A percentile compares a stretch with the other conserved stretches of the same genome.
These are phyloP conservation scores for Pseudogymnoascus sp. DNA, from an alignment of 2,329 filamentous ascomycete species.

Conservation along the genomic window DNA sequence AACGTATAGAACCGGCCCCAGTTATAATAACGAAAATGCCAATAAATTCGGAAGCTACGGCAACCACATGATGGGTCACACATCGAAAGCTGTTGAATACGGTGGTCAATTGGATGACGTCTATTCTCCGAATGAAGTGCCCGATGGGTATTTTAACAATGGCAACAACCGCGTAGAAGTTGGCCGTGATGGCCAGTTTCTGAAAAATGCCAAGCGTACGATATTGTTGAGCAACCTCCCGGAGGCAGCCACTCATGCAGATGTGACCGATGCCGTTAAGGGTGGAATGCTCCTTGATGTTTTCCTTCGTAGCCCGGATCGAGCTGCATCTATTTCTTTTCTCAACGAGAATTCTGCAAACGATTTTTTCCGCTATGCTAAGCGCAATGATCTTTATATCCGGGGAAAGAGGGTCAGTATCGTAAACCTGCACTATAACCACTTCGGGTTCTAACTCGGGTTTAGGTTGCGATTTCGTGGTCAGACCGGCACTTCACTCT, in stretches of 20 bases:
- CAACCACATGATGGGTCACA: background rate
- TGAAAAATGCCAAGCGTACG: conserved; percentile 42
- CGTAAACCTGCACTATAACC: background rate
- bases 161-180: conserved; percentile 18
- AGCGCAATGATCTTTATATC: conserved; percentile 60
- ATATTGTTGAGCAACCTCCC: conserved; percentile 57
- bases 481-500: conserved; percentile 63
- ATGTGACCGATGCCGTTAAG: conserved; percentile 57
- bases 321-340: conserved; percentile 62
- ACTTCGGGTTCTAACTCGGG: background rate
- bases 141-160: conserved; percentile 20
- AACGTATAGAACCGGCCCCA: conserved; percentile 21
- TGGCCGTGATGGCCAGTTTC: conserved; percentile 19
- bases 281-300: conserved; percentile 67
- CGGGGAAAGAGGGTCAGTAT: conserved; percentile 56
- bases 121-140: conserved; percentile 13
- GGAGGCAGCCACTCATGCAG: conserved; percentile 54
- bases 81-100: background rate
- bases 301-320: conserved; percentile 52
- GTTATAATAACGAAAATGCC: background rate
- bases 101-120: background rate
- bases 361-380: conserved; percentile 58
- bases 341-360: conserved; percentile 54
- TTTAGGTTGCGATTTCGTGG: conserved; percentile 62
- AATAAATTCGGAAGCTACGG: background rate